Evolutionary conservation across 257 asterid species (phyloP), one percentile per base, ranked within the genome.

Genomic region (Ilex asprella): DNA sequence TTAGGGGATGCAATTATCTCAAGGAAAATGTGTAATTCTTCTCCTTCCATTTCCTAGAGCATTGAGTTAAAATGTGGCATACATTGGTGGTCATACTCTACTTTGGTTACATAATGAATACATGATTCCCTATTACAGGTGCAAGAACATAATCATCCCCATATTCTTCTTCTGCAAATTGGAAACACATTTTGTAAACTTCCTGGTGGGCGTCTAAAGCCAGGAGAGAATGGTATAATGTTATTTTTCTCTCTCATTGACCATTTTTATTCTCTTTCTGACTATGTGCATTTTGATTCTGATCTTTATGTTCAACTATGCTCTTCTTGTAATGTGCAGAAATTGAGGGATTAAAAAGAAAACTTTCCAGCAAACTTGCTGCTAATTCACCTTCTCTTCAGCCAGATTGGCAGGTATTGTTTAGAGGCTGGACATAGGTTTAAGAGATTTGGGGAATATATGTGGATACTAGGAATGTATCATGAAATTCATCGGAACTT

Each of bases 81-180:
- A 35, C 8, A 35, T 35, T 4, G 5, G 2, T 35, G 2, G 41
- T 35, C 41, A 35, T 35, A 35, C 8, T 35, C 8, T 35, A 35
- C 5, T 35, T 35, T 4, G 8, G 41, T 8, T 35, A 35, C 8
- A 8, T 35, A 35, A 0, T 35, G 41, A 55, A 13, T 30, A 46
- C 31, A 31, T 63, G 55, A 50, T 53, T 74, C 41, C 47, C 27
- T 58, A 63, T 31, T 61, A 58, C 82, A 93, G 99, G 96, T 93
- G 21, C 99, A 93, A 64, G 99, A 93, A 78, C 99, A 93, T 62
- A 93, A 89, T 70, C 97, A 89, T 77, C 99, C 99, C 29, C 99
- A 93, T 67, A 87, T 93, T 69, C 96, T 93, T 62, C 97, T 93
- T 49, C 72, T 93, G 83, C 97, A 93, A 89, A 93, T 93, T 62